Conservation (phyloP, 495 filamentous ascomycete species). For the Tuber magnatum region DNA sequence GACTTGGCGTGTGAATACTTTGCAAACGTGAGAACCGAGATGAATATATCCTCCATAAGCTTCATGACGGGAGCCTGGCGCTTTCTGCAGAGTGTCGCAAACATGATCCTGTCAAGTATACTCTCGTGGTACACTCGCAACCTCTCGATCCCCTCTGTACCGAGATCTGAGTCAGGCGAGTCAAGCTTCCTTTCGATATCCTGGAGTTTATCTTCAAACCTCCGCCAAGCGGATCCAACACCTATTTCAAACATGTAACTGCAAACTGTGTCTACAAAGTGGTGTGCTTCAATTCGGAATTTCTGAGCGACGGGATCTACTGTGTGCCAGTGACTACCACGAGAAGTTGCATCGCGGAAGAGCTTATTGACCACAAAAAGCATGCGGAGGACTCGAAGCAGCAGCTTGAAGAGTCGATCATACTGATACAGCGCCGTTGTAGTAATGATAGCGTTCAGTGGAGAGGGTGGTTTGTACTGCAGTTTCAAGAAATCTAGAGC, state of each 20-base stretch:
- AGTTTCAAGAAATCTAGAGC: slow-evolving; percentile 86
- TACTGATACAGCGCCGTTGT: slow-evolving; percentile 62
- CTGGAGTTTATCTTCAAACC: slow-evolving; percentile 59
- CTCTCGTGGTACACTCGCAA: slow-evolving; percentile 66
- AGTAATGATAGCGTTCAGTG: slow-evolving; percentile 67
- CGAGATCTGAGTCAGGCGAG: slow-evolving; percentile 43
- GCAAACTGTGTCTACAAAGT: slow-evolving; percentile 63
- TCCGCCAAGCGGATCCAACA: slow-evolving; percentile 61
- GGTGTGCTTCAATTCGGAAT: slow-evolving; percentile 68
- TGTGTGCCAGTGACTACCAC: slow-evolving; percentile 41
- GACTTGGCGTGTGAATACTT: slow-evolving; percentile 45
- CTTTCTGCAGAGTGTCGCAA: slow-evolving; percentile 61
- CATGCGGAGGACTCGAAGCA: slow-evolving; percentile 74
- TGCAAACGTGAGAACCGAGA: slow-evolving; percentile 61
- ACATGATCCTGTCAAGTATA: slow-evolving; percentile 72
- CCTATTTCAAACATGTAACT: slow-evolving; percentile 72
- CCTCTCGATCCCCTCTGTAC: slow-evolving; percentile 51
- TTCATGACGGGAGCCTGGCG: slow-evolving; percentile 63
- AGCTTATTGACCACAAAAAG: slow-evolving; percentile 66
- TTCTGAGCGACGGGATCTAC: slow-evolving; percentile 48
- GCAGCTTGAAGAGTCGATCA: slow-evolving; percentile 69
- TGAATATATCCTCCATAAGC: slow-evolving; percentile 71
- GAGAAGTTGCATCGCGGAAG: slow-evolving; percentile 52
- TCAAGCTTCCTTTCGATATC: slow-evolving; percentile 55
- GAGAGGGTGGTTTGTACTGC: slow-evolving; percentile 69